These are phyloP conservation scores for Tylopilus sp. DNA, from an alignment of 1,284 basidiomycete species.

Conservation along the genomic window DNA sequence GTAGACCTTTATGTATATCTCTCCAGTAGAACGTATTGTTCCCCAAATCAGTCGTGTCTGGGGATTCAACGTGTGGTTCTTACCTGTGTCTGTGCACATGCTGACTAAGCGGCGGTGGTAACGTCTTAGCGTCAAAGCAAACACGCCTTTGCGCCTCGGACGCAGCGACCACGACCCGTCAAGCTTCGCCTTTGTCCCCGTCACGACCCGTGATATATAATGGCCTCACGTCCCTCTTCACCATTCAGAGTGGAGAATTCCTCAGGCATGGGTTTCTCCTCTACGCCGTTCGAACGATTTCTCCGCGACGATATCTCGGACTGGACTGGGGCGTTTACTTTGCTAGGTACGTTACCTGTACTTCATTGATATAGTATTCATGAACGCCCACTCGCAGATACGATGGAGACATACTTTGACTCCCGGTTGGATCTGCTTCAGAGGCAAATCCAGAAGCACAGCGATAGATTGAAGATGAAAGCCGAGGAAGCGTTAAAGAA, in stretches of 20 bases:
- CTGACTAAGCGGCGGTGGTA: constrained; percentile 21
- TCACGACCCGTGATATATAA: constrained; percentile 48
- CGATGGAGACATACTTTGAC: constrained; percentile 88
- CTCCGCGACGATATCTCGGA: constrained; percentile 51
- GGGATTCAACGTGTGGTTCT: neutral
- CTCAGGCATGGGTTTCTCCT: constrained; percentile 40
- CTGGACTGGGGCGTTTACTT: constrained; percentile 61
- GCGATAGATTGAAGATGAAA: constrained; percentile 73
- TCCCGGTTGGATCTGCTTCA: constrained; percentile 88
- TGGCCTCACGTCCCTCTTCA: constrained; percentile 67
- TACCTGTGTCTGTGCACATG: neutral
- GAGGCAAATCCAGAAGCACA: constrained; percentile 81
- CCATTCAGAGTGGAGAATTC: constrained; percentile 56
- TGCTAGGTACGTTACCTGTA: constrained; percentile 52
- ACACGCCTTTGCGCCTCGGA: constrained; percentile 12
- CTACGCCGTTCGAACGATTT: constrained; percentile 51
- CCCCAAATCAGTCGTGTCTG: neutral
- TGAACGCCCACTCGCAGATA: constrained; percentile 48
- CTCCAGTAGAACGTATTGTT: constrained; percentile 17
- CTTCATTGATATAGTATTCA: constrained; percentile 9
- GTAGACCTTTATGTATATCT: constrained; percentile 47
- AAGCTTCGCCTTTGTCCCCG: constrained; percentile 16
- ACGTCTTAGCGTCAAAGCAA: neutral
- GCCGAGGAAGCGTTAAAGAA: constrained; percentile 72
- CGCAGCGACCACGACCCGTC: constrained; percentile 5